Conservation (phyloP, 2,329 filamentous ascomycete genomes). For the Monosporascus sp. region DNA sequence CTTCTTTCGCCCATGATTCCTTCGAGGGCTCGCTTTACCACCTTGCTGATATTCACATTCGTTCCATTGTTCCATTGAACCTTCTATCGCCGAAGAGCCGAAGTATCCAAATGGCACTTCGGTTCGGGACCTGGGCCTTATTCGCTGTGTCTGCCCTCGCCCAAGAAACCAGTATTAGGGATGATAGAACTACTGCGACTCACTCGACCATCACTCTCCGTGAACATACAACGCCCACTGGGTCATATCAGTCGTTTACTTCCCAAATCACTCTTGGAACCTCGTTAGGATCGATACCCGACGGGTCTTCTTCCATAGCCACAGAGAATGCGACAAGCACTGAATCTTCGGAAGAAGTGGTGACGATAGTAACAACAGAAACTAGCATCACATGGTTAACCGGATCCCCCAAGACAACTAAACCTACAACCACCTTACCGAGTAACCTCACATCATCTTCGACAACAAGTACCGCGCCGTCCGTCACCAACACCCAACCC, state of each 20-base stretch:
- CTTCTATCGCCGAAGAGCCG: background rate
- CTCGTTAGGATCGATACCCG: slow-evolving; percentile 17
- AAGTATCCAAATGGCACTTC: slow-evolving; percentile 16
- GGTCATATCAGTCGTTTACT: slow-evolving; percentile 39
- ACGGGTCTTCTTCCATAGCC: slow-evolving; percentile 22
- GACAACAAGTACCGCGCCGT: slow-evolving; percentile 34
- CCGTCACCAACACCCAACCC: slow-evolving; percentile 65
- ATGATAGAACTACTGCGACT: slow-evolving; percentile 32
- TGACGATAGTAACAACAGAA: slow-evolving; percentile 12
- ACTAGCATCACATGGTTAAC: slow-evolving; percentile 37
- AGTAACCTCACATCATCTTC: slow-evolving; percentile 38
- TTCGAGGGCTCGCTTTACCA: background rate
- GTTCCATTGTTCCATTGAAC: background rate
- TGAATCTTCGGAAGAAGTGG: slow-evolving; percentile 22
- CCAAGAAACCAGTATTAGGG: slow-evolving; percentile 30
- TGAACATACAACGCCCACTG: slow-evolving; percentile 35
- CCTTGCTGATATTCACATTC: background rate
- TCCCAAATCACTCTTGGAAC: slow-evolving; percentile 37
- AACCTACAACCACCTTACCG: slow-evolving; percentile 34
- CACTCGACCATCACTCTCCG: slow-evolving; percentile 23
- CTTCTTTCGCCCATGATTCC: too few relatives aligned
- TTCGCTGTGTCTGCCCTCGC: slow-evolving; percentile 16
- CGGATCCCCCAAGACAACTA: slow-evolving; percentile 34
- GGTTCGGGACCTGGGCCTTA: slow-evolving; percentile 16
- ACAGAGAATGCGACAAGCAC: slow-evolving; percentile 27